Percentiles rank a stretch among this genome's conserved stretches.
Conservation (phyloP, 2,329 filamentous ascomycete genomes). For the Diaporthe ilicicola region DNA sequence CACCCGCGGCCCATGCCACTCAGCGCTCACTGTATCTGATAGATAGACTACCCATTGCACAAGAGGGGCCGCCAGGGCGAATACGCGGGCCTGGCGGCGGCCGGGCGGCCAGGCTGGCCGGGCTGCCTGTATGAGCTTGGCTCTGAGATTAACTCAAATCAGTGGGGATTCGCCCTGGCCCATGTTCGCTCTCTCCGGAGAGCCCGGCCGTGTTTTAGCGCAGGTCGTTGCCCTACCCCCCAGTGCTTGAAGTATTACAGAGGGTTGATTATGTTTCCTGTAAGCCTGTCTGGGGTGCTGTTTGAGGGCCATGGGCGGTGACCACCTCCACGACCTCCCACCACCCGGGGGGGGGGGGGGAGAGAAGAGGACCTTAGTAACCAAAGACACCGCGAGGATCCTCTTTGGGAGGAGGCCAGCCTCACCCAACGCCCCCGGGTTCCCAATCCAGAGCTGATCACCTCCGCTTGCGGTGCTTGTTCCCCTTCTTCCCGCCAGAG, state of each 20-base stretch:
- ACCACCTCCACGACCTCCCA: neutral
- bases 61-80: neutral
- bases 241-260: too few relatives aligned
- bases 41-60: too few relatives aligned
- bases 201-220: neutral
- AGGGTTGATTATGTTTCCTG: too few relatives aligned
- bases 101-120: neutral
- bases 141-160: constrained; percentile 1
- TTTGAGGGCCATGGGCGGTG: neutral
- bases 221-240: neutral
- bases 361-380: neutral
- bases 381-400: neutral
- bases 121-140: neutral
- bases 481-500: constrained; percentile 41
- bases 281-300: neutral
- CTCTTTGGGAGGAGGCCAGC: neutral
- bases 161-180: neutral
- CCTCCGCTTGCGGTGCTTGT: constrained; percentile 44
- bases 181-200: neutral
- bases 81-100: neutral
- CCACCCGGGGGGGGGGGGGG: neutral
- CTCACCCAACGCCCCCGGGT: neutral
- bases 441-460: constrained; percentile 34
- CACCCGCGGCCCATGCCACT: neutral
- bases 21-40: neutral